Conservation (phyloP, 192 early-diverging fungal species). For the Funneliformis geosporum region DNA sequence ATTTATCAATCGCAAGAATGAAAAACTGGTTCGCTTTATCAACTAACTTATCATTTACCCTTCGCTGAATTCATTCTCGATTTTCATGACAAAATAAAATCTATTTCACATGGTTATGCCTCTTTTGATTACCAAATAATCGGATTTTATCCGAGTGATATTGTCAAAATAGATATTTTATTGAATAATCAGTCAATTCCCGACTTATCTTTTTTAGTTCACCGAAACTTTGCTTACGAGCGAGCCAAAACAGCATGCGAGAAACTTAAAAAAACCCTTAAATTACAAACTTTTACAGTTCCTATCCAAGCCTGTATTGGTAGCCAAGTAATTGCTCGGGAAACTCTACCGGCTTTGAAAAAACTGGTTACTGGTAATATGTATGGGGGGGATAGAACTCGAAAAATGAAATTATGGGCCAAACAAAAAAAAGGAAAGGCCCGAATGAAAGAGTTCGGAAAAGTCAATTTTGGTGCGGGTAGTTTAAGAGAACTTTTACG, state of each 20-base stretch:
- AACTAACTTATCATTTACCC: neutral
- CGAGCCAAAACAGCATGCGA: constrained; percentile 1
- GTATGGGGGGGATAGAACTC: constrained; percentile 27
- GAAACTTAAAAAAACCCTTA: neutral
- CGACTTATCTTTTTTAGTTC: constrained; percentile 18
- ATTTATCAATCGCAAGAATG: constrained; percentile 14
- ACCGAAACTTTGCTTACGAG: constrained; percentile 8
- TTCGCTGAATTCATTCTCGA: constrained; percentile 10
- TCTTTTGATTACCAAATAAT: constrained; percentile 27
- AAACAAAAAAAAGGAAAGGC: constrained; percentile 30
- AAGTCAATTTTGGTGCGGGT: constrained; percentile 14
- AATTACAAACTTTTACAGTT: constrained; percentile 2
- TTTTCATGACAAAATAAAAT: constrained; percentile 28
- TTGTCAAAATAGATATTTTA: constrained; percentile 19
- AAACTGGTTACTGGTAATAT: constrained; percentile 27
- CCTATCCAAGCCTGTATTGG: constrained; percentile 23
- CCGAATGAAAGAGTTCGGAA: constrained; percentile 23
- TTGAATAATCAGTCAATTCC: constrained; percentile 21
- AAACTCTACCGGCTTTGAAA: constrained; percentile 23
- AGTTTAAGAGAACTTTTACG: neutral
- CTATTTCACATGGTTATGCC: constrained; percentile 26
- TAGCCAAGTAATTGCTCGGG: constrained; percentile 24
- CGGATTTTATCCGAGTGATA: neutral
- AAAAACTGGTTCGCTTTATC: constrained; percentile 13
- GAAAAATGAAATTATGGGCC: constrained; percentile 27